Percentiles rank a stretch among this genome's conserved stretches.
These are phyloP conservation scores for Populus trichocarpa DNA, from an alignment of 441 rosid genomes.

Conservation along the genomic window DNA sequence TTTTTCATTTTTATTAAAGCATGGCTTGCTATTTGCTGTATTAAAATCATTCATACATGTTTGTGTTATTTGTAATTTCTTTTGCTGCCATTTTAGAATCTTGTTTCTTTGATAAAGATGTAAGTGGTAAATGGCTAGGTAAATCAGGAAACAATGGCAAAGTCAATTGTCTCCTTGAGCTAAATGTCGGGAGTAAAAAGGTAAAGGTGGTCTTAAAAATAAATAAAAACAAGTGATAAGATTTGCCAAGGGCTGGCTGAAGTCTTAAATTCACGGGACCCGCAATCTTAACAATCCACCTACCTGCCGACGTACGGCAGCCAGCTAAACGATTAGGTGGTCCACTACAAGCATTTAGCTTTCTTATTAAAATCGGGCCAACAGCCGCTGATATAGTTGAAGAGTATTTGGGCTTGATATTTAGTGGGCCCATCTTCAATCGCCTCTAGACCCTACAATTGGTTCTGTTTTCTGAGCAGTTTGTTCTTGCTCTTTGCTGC, in stretches of 20 bases:
- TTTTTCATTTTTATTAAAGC: too few species aligned
- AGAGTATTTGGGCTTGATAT: background rate
- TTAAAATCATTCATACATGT: background rate
- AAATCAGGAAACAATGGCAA: background rate
- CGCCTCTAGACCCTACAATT: background rate
- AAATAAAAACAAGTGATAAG: background rate
- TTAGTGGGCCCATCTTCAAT: background rate
- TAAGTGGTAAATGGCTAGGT: background rate
- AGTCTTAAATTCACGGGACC: constrained; percentile 29
- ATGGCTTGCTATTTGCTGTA: too few species aligned
- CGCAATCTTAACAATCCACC: constrained; percentile 33
- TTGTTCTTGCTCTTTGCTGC: background rate
- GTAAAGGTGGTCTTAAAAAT: background rate
- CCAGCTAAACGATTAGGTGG: constrained; percentile 2
- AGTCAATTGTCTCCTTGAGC: background rate
- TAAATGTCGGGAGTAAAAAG: background rate
- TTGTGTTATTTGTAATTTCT: background rate
- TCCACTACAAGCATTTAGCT: background rate
- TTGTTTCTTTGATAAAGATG: background rate
- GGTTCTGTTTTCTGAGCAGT: background rate
- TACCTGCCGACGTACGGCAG: background rate
- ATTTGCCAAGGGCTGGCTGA: constrained; percentile 8
- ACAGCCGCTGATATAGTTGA: background rate
- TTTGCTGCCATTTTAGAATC: background rate
- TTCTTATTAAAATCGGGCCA: background rate